phyloP scores from a whole-genome alignment of 2,329 filamentous ascomycete genomes.

The Alternaria tenuissima region DNA sequence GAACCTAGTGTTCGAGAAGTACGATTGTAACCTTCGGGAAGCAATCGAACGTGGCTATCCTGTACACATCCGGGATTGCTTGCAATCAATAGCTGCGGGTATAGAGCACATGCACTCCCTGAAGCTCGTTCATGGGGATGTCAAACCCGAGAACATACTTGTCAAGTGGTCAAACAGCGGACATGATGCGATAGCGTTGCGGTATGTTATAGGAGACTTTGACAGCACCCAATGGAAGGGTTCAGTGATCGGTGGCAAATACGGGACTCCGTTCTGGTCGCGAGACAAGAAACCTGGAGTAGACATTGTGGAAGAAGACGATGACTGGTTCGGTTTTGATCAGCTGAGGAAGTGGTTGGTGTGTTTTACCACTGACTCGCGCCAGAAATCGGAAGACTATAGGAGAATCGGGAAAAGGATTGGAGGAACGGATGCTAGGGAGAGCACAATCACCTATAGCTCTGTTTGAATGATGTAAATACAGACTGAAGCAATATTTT shows the following conservation, averaged over 20 bases:
- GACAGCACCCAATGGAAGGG: conserved; percentile 6
- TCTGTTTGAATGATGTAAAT: background rate
- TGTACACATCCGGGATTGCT: background rate
- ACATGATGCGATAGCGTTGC: background rate
- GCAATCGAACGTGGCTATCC: background rate
- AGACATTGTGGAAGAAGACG: conserved; percentile 2
- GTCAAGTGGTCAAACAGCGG: background rate
- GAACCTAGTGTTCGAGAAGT: background rate
- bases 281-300: background rate
- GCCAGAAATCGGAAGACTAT: background rate
- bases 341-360: conserved; percentile 3
- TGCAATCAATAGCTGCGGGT: background rate
- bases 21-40: background rate
- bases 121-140: background rate
- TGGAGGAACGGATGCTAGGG: background rate
- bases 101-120: background rate
- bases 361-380: background rate
- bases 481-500: background rate
- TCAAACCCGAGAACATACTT: background rate
- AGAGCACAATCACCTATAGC: background rate
- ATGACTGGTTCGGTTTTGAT: conserved; percentile 13
- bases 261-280: background rate
- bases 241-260: background rate
- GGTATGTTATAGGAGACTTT: conserved; percentile 7
- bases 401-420: background rate